Base-by-base conservation (phyloP, 192 early-diverging fungal genomes). In the Coemansia sp. region DNA sequence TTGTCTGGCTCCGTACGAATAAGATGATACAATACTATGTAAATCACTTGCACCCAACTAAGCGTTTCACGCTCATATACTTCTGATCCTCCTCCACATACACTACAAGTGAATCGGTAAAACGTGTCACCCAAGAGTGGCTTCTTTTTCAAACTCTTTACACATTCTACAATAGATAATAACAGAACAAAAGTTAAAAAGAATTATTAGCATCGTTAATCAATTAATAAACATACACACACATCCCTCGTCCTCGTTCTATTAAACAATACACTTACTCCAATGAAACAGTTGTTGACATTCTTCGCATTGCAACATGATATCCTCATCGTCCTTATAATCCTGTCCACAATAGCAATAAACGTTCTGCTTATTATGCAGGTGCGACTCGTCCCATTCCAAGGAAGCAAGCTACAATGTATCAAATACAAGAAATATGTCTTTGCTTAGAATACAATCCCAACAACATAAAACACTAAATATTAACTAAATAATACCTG, bases 271-370 rank as follows among this genome's bases (percentile, higher is more conserved):
- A 14, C 18, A 42, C 66, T 66, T 72, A 88, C 86, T 80, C 56
- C 79, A 78, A 66, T 92, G 90, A 50, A 90, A 92, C 19, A 79
- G 81, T 49, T 90, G 85, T 15, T 54, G 50, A 50, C 90, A 92
- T 15, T 63, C 60, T 6, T 64, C 52, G 58, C 90, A 92, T 19
- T 77, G 76, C 24, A 87, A 52, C 83, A 90, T 87, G 9, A 83
- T 58, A 33, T 87, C 82, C 36, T 79, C 77, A 14, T 62, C 53
- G 42, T n/a, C n/a, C n/a, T 45, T 60, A 53, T 62, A 84, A 52
- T 80, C 78, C 59, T 79, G 66, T 11, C 87, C 90, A 33, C 90
- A 92, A 50, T 92, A 92, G 62, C 90, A 92, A 57, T 92, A 92
- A 9, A 66, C 58, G 19, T 79, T 80, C 53, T 92, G 76, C 37